Evolutionary conservation across 2,329 filamentous ascomycete genomes (phyloP).

Genomic region (Cytospora leucostoma): DNA sequence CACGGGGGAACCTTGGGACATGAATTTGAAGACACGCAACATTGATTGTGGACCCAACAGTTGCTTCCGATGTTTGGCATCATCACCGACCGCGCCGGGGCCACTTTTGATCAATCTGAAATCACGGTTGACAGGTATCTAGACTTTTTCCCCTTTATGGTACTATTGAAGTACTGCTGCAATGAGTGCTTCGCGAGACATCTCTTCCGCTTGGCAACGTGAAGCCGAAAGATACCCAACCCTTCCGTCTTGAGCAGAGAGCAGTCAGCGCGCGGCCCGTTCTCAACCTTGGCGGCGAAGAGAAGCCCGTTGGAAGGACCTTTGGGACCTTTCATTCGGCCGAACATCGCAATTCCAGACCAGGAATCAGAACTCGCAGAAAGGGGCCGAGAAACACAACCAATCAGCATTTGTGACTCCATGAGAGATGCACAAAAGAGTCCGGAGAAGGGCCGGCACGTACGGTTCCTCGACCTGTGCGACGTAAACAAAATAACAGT

Average conservation of each 20-base stretch:
- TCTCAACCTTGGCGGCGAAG: no score
- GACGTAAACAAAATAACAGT: constrained; percentile 10
- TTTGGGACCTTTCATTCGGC: background rate
- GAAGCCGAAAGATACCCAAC: no score
- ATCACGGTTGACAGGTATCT: background rate
- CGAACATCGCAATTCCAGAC: constrained; percentile 3
- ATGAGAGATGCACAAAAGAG: constrained; percentile 20
- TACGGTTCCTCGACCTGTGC: constrained; percentile 14
- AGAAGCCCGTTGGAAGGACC: no score
- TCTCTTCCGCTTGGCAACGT: no score
- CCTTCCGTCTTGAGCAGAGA: no score
- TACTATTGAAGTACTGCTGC: background rate
- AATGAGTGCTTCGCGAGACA: no score
- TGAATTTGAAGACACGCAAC: no score
- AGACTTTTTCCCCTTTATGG: background rate
- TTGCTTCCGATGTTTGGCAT: no score
- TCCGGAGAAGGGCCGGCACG: constrained; percentile 28
- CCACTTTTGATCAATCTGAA: background rate
- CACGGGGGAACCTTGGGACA: no score
- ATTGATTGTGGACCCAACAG: no score
- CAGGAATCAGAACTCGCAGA: constrained; percentile 2
- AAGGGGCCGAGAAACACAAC: constrained; percentile 14
- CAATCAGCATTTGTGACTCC: constrained; percentile 21
- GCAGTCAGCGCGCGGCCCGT: no score
- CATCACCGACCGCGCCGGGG: no score